Conservation (phyloP, 192 early-diverging fungal species). For the Coemansia brasiliensis region DNA sequence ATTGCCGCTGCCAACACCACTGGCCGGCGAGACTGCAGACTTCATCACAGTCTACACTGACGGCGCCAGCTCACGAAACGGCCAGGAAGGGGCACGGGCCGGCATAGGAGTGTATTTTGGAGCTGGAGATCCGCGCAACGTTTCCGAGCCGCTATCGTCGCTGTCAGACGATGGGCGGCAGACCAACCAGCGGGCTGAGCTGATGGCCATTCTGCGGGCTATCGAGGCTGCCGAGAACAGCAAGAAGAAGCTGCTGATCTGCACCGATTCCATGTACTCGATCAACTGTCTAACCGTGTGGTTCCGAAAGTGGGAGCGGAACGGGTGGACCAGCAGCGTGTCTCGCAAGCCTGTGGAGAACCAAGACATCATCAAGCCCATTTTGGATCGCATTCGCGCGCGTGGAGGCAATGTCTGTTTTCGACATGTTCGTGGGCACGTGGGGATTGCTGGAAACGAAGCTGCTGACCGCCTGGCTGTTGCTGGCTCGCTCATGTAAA, state of each 20-base stretch:
- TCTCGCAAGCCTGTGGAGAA: conserved; percentile 67
- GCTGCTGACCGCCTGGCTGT: conserved; percentile 78
- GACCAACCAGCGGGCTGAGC: conserved; percentile 77
- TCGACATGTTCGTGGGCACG: conserved; percentile 71
- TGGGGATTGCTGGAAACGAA: conserved; percentile 75
- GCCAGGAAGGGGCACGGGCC: conserved; percentile 60
- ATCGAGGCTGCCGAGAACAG: conserved; percentile 21
- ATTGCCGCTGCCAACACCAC: not conserved
- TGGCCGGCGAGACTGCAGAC: conserved; percentile 12
- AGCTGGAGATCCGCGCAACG: conserved; percentile 64
- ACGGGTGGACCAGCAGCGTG: conserved; percentile 62
- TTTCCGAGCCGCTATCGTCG: conserved; percentile 58
- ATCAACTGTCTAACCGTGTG: conserved; percentile 70
- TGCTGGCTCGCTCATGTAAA: conserved; percentile 55
- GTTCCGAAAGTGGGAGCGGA: conserved; percentile 71
- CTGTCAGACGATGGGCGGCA: conserved; percentile 40
- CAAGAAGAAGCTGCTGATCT: conserved; percentile 54
- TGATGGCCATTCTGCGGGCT: conserved; percentile 62
- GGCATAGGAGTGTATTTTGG: conserved; percentile 89
- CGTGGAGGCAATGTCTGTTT: conserved; percentile 22
- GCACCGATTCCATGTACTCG: conserved; percentile 78
- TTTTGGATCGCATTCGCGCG: conserved; percentile 42
- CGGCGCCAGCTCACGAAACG: conserved; percentile 76
- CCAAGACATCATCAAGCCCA: conserved; percentile 68
- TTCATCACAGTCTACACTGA: conserved; percentile 73